These are phyloP conservation scores for Penicillium sp. DNA, from an alignment of 2,329 filamentous ascomycete species.

Conservation along the genomic window DNA sequence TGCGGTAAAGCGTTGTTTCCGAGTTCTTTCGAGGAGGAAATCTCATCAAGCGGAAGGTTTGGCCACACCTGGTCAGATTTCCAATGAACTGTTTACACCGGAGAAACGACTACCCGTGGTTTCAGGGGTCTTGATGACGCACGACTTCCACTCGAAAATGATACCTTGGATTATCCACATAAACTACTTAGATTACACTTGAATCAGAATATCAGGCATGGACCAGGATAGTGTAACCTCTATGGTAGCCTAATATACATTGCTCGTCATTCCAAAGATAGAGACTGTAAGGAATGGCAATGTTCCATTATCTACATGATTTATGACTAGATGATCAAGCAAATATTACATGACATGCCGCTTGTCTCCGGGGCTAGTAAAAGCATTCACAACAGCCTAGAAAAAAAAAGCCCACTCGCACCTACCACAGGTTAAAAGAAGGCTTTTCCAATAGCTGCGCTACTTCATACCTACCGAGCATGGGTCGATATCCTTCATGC, in stretches of 20 bases:
- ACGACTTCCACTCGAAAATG: neutral
- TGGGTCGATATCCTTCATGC: constrained; percentile 37
- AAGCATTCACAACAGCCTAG: neutral
- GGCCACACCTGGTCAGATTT: too few species aligned
- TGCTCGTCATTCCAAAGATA: too few species aligned
- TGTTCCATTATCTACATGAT: too few species aligned
- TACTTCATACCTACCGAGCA: constrained; percentile 33
- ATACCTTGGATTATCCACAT: too few species aligned
- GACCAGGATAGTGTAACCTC: too few species aligned
- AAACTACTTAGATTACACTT: too few species aligned
- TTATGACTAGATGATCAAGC: too few species aligned
- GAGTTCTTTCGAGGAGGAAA: neutral
- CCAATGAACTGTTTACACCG: neutral
- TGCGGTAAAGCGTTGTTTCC: neutral
- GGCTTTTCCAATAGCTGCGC: constrained; percentile 40
- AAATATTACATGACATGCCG: constrained; percentile 40
- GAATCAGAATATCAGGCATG: too few species aligned
- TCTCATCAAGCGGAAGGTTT: neutral
- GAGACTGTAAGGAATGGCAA: too few species aligned
- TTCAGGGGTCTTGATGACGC: neutral
- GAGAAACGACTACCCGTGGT: neutral
- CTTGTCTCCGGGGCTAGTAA: constrained; percentile 17
- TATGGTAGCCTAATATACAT: too few species aligned
- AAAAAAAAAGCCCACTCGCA: neutral
- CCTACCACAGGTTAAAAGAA: constrained; percentile 40